These are phyloP conservation scores for Pseudophaeomoniella oleicola DNA, from an alignment of 2,329 filamentous ascomycete genomes.

Conservation along the genomic window DNA sequence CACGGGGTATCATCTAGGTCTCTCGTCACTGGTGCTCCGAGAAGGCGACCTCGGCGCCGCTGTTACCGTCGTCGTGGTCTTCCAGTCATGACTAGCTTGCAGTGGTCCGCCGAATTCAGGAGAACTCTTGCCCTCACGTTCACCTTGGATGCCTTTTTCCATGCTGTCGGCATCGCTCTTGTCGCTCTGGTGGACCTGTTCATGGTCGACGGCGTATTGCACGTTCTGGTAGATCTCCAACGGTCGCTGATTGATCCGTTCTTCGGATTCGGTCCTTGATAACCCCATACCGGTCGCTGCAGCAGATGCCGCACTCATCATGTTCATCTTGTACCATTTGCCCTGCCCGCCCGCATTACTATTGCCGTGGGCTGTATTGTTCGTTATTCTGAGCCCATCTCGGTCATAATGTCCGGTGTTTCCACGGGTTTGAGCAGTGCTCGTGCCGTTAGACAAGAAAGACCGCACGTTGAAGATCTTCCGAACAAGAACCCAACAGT, in stretches of 20 bases:
- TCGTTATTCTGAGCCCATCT: neutral
- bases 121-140: neutral
- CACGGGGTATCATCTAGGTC: no score
- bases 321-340: neutral
- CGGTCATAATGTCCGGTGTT: neutral
- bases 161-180: neutral
- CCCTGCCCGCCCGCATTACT: neutral
- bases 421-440: neutral
- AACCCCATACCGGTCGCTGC: neutral
- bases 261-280: neutral
- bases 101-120: neutral
- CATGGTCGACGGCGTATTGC: neutral
- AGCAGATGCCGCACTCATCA: neutral
- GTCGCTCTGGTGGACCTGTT: neutral
- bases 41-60: no score
- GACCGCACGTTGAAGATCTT: constrained; percentile 25
- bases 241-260: neutral
- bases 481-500: constrained; percentile 36
- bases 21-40: no score
- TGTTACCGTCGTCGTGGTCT: neutral
- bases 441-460: neutral
- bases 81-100: neutral
- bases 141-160: neutral
- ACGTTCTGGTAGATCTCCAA: neutral
- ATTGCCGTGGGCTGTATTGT: neutral